phyloP scores from a whole-genome alignment of 768 basidiomycete genomes.

The Leucogyrophana mollusca region DNA sequence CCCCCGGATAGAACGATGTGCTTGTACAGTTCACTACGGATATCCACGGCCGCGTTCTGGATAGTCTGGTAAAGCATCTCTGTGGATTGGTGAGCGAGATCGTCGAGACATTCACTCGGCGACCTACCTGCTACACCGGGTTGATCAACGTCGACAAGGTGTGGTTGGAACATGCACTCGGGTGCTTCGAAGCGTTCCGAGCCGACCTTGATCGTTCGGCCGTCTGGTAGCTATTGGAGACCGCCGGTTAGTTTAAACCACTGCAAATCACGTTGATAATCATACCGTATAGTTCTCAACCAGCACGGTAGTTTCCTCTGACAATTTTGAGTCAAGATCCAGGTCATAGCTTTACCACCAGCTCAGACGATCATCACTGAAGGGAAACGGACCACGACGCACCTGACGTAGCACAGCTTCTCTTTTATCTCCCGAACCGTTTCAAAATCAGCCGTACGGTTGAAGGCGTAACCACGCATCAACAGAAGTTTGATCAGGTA shows the following conservation, averaged over 20 bases:
- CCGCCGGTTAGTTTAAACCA: conserved; percentile 7
- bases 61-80: conserved; percentile 98
- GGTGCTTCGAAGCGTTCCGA: conserved; percentile 98
- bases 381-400: conserved; percentile 13
- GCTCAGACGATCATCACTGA: background rate
- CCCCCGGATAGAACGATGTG: conserved; percentile 98
- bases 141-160: conserved; percentile 95
- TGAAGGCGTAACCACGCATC: conserved; percentile 99
- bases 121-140: conserved; percentile 87
- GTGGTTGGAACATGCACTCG: conserved; percentile 99
- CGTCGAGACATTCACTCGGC: no score
- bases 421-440: conserved; percentile 99
- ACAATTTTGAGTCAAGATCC: conserved; percentile 88
- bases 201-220: conserved; percentile 94
- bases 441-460: conserved; percentile 98
- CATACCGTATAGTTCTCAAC: conserved; percentile 95
- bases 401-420: conserved; percentile 98
- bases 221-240: conserved; percentile 85
- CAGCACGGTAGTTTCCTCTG: conserved; percentile 94
- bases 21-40: conserved; percentile 91
- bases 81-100: no score
- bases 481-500: conserved; percentile 99
- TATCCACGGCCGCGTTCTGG: conserved; percentile 86
- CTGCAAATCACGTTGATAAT: background rate
- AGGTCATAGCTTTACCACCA: conserved; percentile 76